Evolutionary conservation across 768 basidiomycete species (phyloP).

Genomic region (Panaeolus cyanescens): DNA sequence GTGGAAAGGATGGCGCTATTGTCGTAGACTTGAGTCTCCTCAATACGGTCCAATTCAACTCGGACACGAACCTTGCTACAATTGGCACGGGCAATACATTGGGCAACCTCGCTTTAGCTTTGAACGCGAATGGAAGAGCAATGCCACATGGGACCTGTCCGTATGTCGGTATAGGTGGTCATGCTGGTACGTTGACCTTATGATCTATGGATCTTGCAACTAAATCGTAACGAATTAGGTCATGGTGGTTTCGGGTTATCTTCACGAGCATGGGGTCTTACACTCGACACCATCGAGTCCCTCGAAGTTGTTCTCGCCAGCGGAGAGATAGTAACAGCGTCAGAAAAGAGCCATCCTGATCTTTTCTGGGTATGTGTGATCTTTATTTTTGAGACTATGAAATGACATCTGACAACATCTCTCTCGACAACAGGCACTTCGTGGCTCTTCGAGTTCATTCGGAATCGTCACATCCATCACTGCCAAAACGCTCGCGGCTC

Average conservation of each 20-base stretch:
- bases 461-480: constrained; percentile 42
- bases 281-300: constrained; percentile 45
- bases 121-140: constrained; percentile 37
- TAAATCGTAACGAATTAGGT: constrained; percentile 15
- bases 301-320: constrained; percentile 46
- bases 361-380: constrained; percentile 62
- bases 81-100: constrained; percentile 41
- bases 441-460: constrained; percentile 40
- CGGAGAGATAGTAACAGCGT: constrained; percentile 44
- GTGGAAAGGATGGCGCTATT: constrained; percentile 40
- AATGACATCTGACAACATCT: no score
- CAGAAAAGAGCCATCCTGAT: constrained; percentile 38
- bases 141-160: constrained; percentile 47
- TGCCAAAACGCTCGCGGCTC: constrained; percentile 38
- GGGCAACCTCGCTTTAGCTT: constrained; percentile 35
- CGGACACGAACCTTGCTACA: constrained; percentile 28
- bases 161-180: constrained; percentile 48
- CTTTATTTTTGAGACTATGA: no score
- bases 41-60: constrained; percentile 32
- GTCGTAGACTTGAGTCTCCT: constrained; percentile 43
- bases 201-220: no score
- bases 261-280: constrained; percentile 51
- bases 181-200: constrained; percentile 33
- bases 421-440: constrained; percentile 45
- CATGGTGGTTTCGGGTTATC: constrained; percentile 54